Evolutionary conservation across 2,329 filamentous ascomycete genomes (phyloP).

Genomic region (Arthrinium phaeospermum): DNA sequence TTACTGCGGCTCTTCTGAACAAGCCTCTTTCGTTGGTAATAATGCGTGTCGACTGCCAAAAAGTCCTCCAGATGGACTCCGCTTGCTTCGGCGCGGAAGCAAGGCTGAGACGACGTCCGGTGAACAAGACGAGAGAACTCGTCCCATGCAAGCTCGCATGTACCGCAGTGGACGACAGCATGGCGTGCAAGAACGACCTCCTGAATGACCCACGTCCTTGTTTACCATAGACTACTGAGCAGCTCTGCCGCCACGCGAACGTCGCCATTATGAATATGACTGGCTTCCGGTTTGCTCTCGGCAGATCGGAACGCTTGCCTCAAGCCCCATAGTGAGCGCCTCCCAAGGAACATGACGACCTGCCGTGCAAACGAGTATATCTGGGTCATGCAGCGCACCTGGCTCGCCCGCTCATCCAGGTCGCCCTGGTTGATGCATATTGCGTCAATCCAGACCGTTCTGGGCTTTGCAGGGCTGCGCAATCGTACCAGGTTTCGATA

Average conservation of each 20-base stretch:
- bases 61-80: not conserved
- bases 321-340: not conserved
- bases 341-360: not conserved
- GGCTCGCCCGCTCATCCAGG: not conserved
- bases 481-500: not conserved
- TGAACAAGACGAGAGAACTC: not conserved
- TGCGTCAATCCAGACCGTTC: not conserved
- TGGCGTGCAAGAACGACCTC: not conserved
- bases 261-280: not conserved
- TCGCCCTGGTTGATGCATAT: not conserved
- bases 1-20: too few relatives aligned
- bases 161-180: not conserved
- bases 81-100: not conserved
- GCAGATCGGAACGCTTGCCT: not conserved
- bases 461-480: not conserved
- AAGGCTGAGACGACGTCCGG: not conserved
- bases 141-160: not conserved
- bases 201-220: not conserved
- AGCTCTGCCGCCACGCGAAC: not conserved
- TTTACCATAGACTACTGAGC: not conserved
- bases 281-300: not conserved
- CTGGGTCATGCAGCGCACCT: not conserved
- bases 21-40: not conserved
- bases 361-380: not conserved
- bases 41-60: not conserved